Evolutionary conservation across 1,284 basidiomycete species (phyloP).

Genomic region (Sporisorium graminicola): DNA sequence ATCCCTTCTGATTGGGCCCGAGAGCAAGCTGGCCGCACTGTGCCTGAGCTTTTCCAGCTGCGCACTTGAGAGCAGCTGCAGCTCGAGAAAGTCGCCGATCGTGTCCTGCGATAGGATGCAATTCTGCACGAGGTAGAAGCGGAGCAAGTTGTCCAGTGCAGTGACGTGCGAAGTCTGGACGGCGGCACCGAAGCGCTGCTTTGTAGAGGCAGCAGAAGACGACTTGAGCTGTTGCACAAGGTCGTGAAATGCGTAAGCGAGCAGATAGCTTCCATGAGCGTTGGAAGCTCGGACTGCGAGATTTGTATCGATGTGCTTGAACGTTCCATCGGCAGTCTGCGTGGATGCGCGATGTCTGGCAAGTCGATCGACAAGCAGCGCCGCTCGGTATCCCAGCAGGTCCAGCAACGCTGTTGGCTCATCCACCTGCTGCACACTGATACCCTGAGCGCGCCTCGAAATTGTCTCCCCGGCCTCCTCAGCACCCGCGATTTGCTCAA

Average conservation of each 20-base stretch:
- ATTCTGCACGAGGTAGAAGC: slow-evolving; percentile 52
- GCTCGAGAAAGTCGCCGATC: slow-evolving; percentile 38
- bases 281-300: slow-evolving; percentile 50
- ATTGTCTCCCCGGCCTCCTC: background rate
- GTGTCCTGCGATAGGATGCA: slow-evolving; percentile 40
- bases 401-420: slow-evolving; percentile 32
- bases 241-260: slow-evolving; percentile 40
- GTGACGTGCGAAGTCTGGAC: slow-evolving; percentile 11
- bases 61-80: slow-evolving; percentile 13
- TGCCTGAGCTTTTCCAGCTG: slow-evolving; percentile 32
- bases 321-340: slow-evolving; percentile 13
- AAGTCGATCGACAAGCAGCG: slow-evolving; percentile 44
- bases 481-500: slow-evolving; percentile 20
- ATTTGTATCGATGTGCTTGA: slow-evolving; percentile 48
- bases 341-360: slow-evolving; percentile 33
- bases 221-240: slow-evolving; percentile 28
- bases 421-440: slow-evolving; percentile 14
- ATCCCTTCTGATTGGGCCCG: slow-evolving; percentile 40
- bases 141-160: slow-evolving; percentile 32
- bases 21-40: slow-evolving; percentile 24
- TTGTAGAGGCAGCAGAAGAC: background rate
- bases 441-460: slow-evolving; percentile 11
- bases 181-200: slow-evolving; percentile 20
- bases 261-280: slow-evolving; percentile 49
- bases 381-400: slow-evolving; percentile 42